Percentiles rank a stretch among this genome's conserved stretches.
Conservation (phyloP, 2,329 filamentous ascomycete genomes). For the Penicillium janthinellum region DNA sequence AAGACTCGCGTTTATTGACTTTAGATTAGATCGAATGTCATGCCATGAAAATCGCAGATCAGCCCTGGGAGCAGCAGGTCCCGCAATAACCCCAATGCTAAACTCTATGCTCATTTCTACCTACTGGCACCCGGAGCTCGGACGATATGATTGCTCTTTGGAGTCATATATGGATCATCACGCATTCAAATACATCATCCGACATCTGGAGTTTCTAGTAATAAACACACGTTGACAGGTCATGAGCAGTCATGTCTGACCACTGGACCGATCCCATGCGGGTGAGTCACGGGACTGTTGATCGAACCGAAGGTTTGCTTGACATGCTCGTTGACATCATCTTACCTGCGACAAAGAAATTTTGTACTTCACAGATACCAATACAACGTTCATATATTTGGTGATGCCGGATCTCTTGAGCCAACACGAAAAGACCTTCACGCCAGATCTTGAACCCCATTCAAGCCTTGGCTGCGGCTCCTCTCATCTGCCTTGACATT, state of each 20-base stretch:
- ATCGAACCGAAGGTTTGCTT: conserved; percentile 8
- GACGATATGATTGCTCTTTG: background rate
- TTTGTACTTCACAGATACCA: background rate
- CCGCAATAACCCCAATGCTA: background rate
- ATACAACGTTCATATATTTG: background rate
- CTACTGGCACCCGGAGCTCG: background rate
- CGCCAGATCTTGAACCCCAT: background rate
- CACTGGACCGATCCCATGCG: background rate
- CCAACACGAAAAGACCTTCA: background rate
- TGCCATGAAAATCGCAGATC: background rate
- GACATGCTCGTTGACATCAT: conserved; percentile 18
- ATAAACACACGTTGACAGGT: background rate
- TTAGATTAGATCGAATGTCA: background rate
- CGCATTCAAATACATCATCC: background rate
- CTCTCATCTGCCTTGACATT: conserved; percentile 1
- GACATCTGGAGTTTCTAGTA: background rate
- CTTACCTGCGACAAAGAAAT: background rate
- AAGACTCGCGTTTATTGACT: too few relatives aligned
- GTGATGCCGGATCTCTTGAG: background rate
- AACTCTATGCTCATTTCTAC: background rate
- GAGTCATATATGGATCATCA: background rate
- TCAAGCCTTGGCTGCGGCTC: background rate
- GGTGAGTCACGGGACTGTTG: conserved; percentile 20
- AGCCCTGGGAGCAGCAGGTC: background rate
- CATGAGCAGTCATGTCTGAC: background rate